A percentile compares a stretch with the other conserved stretches of the same genome.
These are phyloP conservation scores for Trichophyton benhamiae DNA, from an alignment of 2,329 filamentous ascomycete genomes.

Conservation along the genomic window DNA sequence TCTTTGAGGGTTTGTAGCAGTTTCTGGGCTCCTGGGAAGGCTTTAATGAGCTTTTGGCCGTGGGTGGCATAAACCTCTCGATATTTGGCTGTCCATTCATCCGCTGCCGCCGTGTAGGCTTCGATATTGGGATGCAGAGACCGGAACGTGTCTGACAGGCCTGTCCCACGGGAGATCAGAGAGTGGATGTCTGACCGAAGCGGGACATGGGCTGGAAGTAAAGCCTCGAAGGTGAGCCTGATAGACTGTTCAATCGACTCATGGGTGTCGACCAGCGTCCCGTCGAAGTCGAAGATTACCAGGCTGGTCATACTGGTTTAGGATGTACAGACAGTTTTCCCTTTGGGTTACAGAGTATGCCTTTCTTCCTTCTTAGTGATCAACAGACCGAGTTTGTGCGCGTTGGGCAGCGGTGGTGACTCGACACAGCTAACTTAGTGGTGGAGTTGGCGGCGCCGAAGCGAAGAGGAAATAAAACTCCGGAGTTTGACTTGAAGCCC, in stretches of 20 bases:
- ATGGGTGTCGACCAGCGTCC: constrained; percentile 11
- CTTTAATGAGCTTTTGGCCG: constrained; percentile 8
- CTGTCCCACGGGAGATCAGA: constrained; percentile 8
- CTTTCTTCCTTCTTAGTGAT: neutral
- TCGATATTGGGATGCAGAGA: constrained; percentile 3
- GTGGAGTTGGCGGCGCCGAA: neutral
- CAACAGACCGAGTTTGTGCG: neutral
- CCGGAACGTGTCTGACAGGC: constrained; percentile 10
- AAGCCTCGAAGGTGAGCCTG: constrained; percentile 9
- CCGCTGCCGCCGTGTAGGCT: neutral
- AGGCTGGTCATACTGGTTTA: constrained; percentile 5
- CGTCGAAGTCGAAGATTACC: constrained; percentile 11
- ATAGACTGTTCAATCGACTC: constrained; percentile 9
- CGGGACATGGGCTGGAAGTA: constrained; percentile 6
- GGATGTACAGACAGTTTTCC: neutral
- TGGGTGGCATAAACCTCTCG: constrained; percentile 8
- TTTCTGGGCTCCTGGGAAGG: constrained; percentile 7
- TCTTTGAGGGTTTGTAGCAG: constrained; percentile 4
- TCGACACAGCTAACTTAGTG: too few species aligned
- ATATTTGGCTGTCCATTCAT: constrained; percentile 9
- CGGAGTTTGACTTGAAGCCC: neutral
- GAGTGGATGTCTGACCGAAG: constrained; percentile 8
- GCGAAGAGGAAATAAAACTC: neutral
- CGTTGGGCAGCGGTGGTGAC: too few species aligned
- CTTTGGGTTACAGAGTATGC: neutral